phyloP scores from a whole-genome alignment of 306 rosid species.

The Dryas alaskensis region DNA sequence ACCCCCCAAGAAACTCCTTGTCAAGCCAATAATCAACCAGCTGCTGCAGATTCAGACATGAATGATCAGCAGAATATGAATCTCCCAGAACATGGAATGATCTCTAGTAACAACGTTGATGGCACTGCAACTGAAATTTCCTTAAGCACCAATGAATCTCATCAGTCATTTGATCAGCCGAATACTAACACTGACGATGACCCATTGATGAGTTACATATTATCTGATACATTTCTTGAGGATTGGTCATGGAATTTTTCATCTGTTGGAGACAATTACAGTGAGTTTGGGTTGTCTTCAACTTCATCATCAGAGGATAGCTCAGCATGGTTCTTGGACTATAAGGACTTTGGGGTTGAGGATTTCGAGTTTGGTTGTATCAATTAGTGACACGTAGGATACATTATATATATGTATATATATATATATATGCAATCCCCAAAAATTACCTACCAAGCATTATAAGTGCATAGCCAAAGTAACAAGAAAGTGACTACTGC shows the following conservation, averaged over 20 bases:
- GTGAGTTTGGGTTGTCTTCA: constrained; percentile 31
- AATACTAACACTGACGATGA: constrained; percentile 9
- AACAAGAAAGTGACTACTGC: background rate
- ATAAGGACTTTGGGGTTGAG: constrained; percentile 33
- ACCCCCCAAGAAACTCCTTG: constrained; percentile 10
- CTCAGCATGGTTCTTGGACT: constrained; percentile 34
- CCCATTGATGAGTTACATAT: constrained; percentile 27
- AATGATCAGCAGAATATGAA: background rate
- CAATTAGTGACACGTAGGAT: constrained; percentile 14
- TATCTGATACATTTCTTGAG: constrained; percentile 26
- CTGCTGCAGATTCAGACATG: background rate
- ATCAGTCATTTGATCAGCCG: constrained; percentile 14
- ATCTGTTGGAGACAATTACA: constrained; percentile 6
- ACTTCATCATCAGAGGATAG: constrained; percentile 20
- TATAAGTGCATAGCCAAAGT: background rate
- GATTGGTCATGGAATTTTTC: constrained; percentile 34
- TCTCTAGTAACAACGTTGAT: background rate
- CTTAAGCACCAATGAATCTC: constrained; percentile 21
- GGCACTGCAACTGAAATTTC: constrained; percentile 20
- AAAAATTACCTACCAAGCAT: background rate
- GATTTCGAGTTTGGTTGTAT: constrained; percentile 35
- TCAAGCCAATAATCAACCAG: constrained; percentile 1
- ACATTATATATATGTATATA: constrained; percentile 7
- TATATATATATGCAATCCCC: background rate
- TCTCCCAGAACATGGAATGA: constrained; percentile 3